These are phyloP conservation scores for Hymenotorrendiella dingleyae DNA, from an alignment of 2,329 filamentous ascomycete species.

Conservation along the genomic window DNA sequence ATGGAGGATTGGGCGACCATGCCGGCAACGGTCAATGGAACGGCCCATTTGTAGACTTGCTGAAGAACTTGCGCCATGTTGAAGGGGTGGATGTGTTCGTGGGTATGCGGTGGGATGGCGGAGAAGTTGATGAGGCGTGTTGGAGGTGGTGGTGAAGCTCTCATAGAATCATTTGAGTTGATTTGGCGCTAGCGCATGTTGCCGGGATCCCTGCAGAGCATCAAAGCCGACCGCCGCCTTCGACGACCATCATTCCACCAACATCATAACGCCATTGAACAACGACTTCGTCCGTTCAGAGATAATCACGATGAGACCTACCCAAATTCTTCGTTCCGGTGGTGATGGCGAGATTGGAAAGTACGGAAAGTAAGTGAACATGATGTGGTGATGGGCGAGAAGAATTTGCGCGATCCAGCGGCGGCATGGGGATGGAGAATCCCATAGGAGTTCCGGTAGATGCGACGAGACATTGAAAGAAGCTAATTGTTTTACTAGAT, in stretches of 20 bases:
- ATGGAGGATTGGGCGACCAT: constrained; percentile 70
- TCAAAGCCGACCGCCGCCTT: constrained; percentile 16
- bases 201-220: constrained; percentile 17
- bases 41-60: constrained; percentile 59
- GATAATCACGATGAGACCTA: constrained; percentile 30
- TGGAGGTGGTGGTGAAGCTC: constrained; percentile 9
- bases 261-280: constrained; percentile 22
- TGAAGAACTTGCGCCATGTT: constrained; percentile 49
- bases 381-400: constrained; percentile 7
- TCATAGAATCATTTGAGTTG: constrained; percentile 23
- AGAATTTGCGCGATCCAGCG: constrained; percentile 11
- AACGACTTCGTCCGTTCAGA: constrained; percentile 9
- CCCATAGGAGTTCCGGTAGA: constrained; percentile 6
- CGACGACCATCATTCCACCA: constrained; percentile 10
- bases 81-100: constrained; percentile 10
- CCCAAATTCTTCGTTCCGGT: constrained; percentile 28
- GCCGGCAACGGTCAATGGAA: constrained; percentile 66
- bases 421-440: neutral
- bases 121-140: neutral
- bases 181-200: constrained; percentile 23
- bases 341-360: constrained; percentile 30
- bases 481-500: constrained; percentile 27
- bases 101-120: constrained; percentile 4
- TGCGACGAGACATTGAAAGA: neutral
- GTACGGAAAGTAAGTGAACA: constrained; percentile 31